A percentile compares a stretch with the other conserved stretches of the same genome.
Evolutionary conservation across 1,284 basidiomycete genomes (phyloP).

Genomic region (Earliella scabrosa): DNA sequence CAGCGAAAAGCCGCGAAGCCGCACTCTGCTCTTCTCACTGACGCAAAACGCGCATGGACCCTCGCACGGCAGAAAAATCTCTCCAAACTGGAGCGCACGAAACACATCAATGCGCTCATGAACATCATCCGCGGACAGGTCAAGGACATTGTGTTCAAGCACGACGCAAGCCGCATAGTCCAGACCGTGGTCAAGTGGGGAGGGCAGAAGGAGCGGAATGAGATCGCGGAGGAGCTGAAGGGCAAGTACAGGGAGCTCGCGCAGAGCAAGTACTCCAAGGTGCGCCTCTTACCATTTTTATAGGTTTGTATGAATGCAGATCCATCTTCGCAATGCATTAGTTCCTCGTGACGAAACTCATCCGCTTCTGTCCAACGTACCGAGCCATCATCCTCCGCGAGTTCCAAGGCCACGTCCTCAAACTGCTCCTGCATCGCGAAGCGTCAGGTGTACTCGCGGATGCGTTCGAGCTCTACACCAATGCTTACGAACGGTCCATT

Average conservation of each 20-base stretch:
- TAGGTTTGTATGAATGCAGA: neutral
- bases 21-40: slow-evolving; percentile 71
- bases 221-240: slow-evolving; percentile 81
- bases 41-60: slow-evolving; percentile 86
- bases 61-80: slow-evolving; percentile 78
- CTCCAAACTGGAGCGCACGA: slow-evolving; percentile 70
- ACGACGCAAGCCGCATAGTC: slow-evolving; percentile 87
- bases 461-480: slow-evolving; percentile 84
- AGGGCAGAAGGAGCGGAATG: slow-evolving; percentile 74
- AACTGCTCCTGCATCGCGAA: slow-evolving; percentile 81
- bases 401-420: slow-evolving; percentile 74
- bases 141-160: slow-evolving; percentile 85
- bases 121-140: slow-evolving; percentile 76
- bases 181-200: slow-evolving; percentile 89
- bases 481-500: slow-evolving; percentile 80
- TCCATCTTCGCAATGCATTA: slow-evolving; percentile 30
- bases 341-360: slow-evolving; percentile 87
- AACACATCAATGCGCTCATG: slow-evolving; percentile 76
- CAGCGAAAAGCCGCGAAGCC: slow-evolving; percentile 79
- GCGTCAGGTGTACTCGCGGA: slow-evolving; percentile 84
- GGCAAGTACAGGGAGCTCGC: slow-evolving; percentile 78
- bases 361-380: slow-evolving; percentile 76
- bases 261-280: slow-evolving; percentile 90
- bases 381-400: slow-evolving; percentile 75
- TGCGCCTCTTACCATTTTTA: slow-evolving; percentile 35